These are phyloP conservation scores for Colletotrichum acutatum DNA, from an alignment of 2,329 filamentous ascomycete genomes.

Conservation along the genomic window DNA sequence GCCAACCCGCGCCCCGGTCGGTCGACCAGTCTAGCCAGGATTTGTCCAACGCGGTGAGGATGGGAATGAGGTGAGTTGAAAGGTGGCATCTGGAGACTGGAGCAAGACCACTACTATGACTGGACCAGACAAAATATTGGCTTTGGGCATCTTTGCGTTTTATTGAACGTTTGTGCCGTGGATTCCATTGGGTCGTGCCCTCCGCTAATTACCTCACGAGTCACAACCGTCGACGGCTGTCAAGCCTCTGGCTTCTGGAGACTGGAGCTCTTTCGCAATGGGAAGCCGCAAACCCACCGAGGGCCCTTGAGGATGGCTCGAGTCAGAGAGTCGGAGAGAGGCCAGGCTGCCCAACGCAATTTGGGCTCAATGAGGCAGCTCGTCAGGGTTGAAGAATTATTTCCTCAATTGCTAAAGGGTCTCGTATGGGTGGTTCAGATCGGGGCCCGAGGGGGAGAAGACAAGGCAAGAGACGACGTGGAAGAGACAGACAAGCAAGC, in stretches of 20 bases:
- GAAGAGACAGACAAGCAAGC: conserved; percentile 4
- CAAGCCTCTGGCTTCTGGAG: neutral
- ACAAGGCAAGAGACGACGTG: conserved; percentile 1
- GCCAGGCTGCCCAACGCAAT: conserved; percentile 14
- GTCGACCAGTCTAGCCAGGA: conserved; percentile 25
- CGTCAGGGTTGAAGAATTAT: conserved; percentile 18
- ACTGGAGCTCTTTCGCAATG: neutral
- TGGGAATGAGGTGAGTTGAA: neutral
- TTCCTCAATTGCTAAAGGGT: neutral
- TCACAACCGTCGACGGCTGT: neutral
- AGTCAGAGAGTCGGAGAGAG: conserved; percentile 8
- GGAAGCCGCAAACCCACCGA: neutral
- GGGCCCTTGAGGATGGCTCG: conserved; percentile 6
- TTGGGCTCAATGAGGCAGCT: conserved; percentile 22
- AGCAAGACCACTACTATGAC: neutral
- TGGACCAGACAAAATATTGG: neutral
- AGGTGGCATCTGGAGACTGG: neutral
- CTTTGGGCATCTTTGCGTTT: neutral
- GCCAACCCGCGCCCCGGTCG: conserved; percentile 24
- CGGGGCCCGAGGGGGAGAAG: neutral
- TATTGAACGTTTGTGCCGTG: neutral
- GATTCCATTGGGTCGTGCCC: neutral
- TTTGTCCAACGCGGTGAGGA: conserved; percentile 8
- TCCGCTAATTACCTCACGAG: neutral
- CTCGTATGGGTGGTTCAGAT: neutral